Evolutionary conservation across 139 green algal genomes (phyloP).

Genomic region (Yamagishiella unicocca): DNA sequence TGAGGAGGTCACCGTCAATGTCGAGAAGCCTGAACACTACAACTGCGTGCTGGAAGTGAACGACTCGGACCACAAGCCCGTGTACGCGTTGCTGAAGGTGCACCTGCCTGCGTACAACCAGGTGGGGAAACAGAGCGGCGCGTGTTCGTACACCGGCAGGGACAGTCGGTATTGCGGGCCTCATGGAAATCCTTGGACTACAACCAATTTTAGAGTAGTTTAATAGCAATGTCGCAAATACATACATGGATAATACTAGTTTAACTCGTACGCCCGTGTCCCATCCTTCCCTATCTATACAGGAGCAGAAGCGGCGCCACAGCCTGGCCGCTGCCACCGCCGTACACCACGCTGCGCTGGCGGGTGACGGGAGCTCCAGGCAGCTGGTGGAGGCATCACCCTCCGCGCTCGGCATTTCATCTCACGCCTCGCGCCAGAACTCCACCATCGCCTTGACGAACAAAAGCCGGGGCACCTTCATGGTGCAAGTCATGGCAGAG

Average conservation of each 20-base stretch:
- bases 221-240: no score
- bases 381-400: neutral
- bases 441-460: neutral
- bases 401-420: neutral
- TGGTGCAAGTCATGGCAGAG: neutral
- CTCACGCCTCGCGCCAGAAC: neutral
- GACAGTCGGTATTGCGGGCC: no score
- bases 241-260: no score
- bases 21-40: constrained; percentile 59
- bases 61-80: constrained; percentile 96
- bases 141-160: no score
- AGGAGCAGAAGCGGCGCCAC: constrained; percentile 28
- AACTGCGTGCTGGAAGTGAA: constrained; percentile 76
- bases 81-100: constrained; percentile 73
- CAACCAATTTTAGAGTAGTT: no score
- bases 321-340: neutral
- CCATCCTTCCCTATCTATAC: no score
- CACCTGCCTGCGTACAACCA: constrained; percentile 68
- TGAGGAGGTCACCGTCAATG: constrained; percentile 16
- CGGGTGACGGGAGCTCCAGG: neutral
- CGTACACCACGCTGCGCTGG: neutral
- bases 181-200: no score
- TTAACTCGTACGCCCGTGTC: no score
- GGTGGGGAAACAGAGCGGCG: no score
- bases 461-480: neutral